Conservation (phyloP, 2,329 filamentous ascomycete genomes). For the Lizonia empirigonia region DNA sequence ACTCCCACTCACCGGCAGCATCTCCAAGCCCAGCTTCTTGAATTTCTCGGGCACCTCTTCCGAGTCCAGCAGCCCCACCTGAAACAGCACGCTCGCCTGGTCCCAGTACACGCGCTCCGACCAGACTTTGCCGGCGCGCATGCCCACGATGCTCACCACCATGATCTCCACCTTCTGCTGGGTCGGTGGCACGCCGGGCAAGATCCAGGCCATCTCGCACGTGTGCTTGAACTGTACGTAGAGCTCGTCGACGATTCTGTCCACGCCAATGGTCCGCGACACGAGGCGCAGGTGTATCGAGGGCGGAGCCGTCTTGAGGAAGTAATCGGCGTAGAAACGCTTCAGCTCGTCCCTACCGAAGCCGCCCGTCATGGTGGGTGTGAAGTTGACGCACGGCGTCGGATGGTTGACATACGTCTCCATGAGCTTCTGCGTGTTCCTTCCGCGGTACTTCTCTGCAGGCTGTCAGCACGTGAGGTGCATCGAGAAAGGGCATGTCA, state of each 20-base stretch:
- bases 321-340: slow-evolving; percentile 63
- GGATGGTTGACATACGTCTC: slow-evolving; percentile 44
- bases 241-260: slow-evolving; percentile 67
- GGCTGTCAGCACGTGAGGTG: background rate
- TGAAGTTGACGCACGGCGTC: slow-evolving; percentile 51
- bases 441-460: slow-evolving; percentile 46
- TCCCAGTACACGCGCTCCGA: slow-evolving; percentile 68
- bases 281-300: slow-evolving; percentile 61
- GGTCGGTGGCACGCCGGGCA: slow-evolving; percentile 63
- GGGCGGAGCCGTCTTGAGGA: slow-evolving; percentile 55
- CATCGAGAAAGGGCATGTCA: background rate
- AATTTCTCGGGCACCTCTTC: slow-evolving; percentile 57
- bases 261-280: slow-evolving; percentile 62
- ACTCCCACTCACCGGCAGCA: slow-evolving; percentile 54
- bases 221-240: slow-evolving; percentile 63
- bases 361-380: slow-evolving; percentile 55
- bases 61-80: slow-evolving; percentile 63
- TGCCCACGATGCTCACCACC: slow-evolving; percentile 61
- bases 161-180: slow-evolving; percentile 62
- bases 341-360: slow-evolving; percentile 50
- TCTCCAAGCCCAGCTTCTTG: slow-evolving; percentile 53
- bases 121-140: slow-evolving; percentile 60
- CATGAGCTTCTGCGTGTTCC: slow-evolving; percentile 47
- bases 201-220: slow-evolving; percentile 62
- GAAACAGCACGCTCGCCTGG: slow-evolving; percentile 64